These are phyloP conservation scores for Priceomyces medius DNA, from an alignment of 805 yeast genomes.

Conservation along the genomic window DNA sequence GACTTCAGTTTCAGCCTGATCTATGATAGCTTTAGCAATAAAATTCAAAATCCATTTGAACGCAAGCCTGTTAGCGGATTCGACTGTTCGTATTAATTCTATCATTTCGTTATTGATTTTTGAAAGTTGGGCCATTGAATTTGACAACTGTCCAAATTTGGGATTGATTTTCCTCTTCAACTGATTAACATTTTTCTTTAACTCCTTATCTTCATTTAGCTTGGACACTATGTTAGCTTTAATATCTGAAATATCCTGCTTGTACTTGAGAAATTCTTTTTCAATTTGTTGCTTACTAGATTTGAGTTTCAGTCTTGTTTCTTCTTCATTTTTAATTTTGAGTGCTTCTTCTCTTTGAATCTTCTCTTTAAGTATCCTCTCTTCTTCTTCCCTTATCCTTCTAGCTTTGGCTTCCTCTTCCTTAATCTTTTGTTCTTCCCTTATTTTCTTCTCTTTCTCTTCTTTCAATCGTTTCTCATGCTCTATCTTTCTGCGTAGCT, in stretches of 20 bases:
- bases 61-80: constrained; percentile 45
- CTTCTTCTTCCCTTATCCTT: constrained; percentile 25
- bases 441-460: constrained; percentile 7
- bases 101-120: constrained; percentile 52
- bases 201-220: constrained; percentile 48
- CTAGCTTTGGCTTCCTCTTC: constrained; percentile 19
- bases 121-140: constrained; percentile 58
- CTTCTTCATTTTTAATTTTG: constrained; percentile 16
- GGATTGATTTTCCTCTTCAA: constrained; percentile 79
- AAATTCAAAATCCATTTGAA: constrained; percentile 77
- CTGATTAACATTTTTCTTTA: constrained; percentile 55
- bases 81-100: constrained; percentile 48
- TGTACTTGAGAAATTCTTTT: constrained; percentile 46
- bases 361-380: constrained; percentile 11
- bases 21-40: constrained; percentile 79
- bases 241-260: constrained; percentile 53
- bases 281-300: constrained; percentile 40
- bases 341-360: constrained; percentile 17
- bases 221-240: constrained; percentile 58
- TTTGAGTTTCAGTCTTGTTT: constrained; percentile 14
- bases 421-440: constrained; percentile 7
- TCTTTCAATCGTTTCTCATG: constrained; percentile 8
- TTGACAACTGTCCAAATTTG: constrained; percentile 87
- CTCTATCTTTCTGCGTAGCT: not conserved
- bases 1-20: constrained; percentile 92